Conservation (phyloP, 306 rosid genomes). For the Fagus crenata region DNA sequence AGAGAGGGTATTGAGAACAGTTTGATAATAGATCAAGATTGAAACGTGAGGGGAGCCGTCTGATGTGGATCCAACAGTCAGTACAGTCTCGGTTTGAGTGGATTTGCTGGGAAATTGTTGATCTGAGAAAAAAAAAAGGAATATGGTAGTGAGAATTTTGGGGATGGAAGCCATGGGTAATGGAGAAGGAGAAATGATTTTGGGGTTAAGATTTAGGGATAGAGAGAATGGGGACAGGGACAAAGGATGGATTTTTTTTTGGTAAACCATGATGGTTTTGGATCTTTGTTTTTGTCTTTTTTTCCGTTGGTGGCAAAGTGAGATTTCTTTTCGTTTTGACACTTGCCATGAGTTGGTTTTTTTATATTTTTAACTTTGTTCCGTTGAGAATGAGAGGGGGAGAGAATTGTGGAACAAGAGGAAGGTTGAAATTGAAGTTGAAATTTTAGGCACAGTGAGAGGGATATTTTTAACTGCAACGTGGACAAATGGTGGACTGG, state of each 20-base stretch:
- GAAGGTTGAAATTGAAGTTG: background rate
- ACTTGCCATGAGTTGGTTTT: no score
- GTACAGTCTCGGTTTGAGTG: constrained; percentile 31
- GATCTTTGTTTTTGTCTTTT: no score
- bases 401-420: background rate
- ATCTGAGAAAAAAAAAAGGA: constrained; percentile 10
- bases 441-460: background rate
- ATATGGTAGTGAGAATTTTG: background rate
- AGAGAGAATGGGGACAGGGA: background rate
- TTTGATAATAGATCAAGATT: constrained; percentile 72
- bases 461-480: no score
- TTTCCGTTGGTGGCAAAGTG: no score
- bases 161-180: constrained; percentile 28
- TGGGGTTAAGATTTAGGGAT: background rate
- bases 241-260: no score
- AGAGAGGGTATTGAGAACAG: constrained; percentile 67
- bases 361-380: background rate
- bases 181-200: background rate
- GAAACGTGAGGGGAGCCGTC: constrained; percentile 61
- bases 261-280: background rate
- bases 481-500: background rate
- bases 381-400: background rate
- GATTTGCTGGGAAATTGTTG: constrained; percentile 10
- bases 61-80: constrained; percentile 69
- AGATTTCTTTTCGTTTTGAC: background rate